Evolutionary conservation across 2,329 filamentous ascomycete genomes (phyloP), one percentile per base, ranked within the genome.

Genomic region (Aspergillus texensis): DNA sequence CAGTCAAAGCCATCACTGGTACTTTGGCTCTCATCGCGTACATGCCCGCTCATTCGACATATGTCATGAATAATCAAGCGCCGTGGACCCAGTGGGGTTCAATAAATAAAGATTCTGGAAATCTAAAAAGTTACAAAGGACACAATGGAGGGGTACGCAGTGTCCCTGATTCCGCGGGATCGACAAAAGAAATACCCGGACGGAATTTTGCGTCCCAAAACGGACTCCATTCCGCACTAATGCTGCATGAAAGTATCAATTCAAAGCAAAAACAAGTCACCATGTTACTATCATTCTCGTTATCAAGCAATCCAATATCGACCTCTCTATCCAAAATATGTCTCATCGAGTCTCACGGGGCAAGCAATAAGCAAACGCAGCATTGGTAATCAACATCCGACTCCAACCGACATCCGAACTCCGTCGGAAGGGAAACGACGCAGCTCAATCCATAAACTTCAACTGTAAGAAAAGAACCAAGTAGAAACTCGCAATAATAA

Each of bases 31-130:
- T 92, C 78, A 89, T 89, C 45, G 92, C 92, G 85, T 93, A 93
- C 65, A 79, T 97, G 68, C 90, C 96, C 85, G 92, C 97, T 79
- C 87, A 93, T 1, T 28, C 26, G 6, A 28, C 26, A 28, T 28
- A 28, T 75, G 86, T 96, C 65, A 32, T 93, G 97, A 84, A 93
- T 97, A 70, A 97, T 97, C 70, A 92, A 96, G 83, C 84, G 93
- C 58, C 89, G 94, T 70, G 88, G 91, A 61, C 97, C 97, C 77
- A 89, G 92, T 62, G 93, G 93, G 0, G 97, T 97, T 9, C 34
- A 6, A 36, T 8, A 8, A 19, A n/a, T 14, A 4, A 21, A 71
- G 93, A 93, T 5, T 93, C 93, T 0, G 93, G 93, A 1, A 97
- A 97, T 78, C 96, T 97, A 80, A 96, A 93, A 87, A 92, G 89